Base-by-base conservation (phyloP, 805 yeast genomes). In the Ogataea angusta region DNA sequence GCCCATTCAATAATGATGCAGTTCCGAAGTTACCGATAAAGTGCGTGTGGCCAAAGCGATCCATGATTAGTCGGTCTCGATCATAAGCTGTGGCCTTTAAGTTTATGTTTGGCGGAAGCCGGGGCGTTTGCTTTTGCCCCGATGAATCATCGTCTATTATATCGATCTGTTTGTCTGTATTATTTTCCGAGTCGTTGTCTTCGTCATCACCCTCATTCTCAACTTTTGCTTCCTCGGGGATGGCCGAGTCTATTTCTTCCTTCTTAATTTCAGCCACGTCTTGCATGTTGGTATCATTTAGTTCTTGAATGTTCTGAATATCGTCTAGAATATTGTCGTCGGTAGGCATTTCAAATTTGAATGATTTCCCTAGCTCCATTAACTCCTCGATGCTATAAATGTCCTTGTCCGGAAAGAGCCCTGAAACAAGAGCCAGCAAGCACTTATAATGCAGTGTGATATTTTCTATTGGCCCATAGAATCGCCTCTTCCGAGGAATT, bases 11-110 rank as follows among this genome's bases (percentile, higher is more conserved):
- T 19, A 72, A 45, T 2, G 72, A 67, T 0, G 73, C 69, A 1
- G 75, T 70, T 17, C 76, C 75, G 13, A 63, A 64, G 15, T 69
- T 63, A 1, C 77, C 77, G 37, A 72, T 66, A 43, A 68, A 72
- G 51, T 72, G 77, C 0, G 73, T 64, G 38, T 69, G 72, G 4
- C 76, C 76, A 41, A 62, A 65, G 16, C 63, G 54, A 45, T 72
- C 78, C 55, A 65, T 64, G 15, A 71, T 60, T 27, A 71, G 48
- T n/a, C 68, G 45, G 38, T 64, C 70, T 16, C 52, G 48, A 26
- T 59, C 66, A 31, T 52, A 48, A 18, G 48, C 48, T 10, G 43
- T 31, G 3, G 49, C 29, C 34, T 48, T 53, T 6, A 56, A 29
- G 28, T 55, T 53, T 18, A 57, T 40, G 17, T 39, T 36, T 5